phyloP scores from a whole-genome alignment of 805 yeast species.

The Komagataella mondaviorum region DNA sequence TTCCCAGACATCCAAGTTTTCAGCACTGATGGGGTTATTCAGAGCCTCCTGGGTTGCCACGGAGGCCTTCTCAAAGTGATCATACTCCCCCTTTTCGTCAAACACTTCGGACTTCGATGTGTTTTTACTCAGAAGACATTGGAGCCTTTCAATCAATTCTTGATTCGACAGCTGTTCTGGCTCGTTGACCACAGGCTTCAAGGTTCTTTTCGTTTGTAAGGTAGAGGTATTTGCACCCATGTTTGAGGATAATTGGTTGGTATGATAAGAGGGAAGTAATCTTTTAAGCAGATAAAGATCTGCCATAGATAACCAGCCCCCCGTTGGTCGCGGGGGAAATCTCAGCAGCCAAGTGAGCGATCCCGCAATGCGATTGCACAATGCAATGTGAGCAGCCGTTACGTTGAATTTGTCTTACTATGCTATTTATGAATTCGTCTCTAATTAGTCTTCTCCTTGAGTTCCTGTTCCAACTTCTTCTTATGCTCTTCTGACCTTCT shows the following conservation, averaged over 20 bases:
- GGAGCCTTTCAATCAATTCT: slow-evolving; percentile 2
- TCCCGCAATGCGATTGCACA: background rate
- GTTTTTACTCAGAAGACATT: slow-evolving; percentile 1
- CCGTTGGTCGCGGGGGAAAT: background rate
- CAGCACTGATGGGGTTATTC: slow-evolving; percentile 17
- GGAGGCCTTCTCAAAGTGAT: background rate
- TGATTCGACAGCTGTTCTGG: background rate
- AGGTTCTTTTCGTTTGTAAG: background rate
- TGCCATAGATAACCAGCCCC: background rate
- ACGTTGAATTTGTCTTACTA: background rate
- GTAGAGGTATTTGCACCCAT: background rate
- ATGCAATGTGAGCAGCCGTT: background rate
- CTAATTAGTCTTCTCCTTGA: background rate
- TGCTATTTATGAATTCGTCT: background rate
- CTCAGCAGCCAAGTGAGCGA: background rate
- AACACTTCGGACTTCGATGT: background rate
- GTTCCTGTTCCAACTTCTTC: background rate
- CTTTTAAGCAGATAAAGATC: background rate
- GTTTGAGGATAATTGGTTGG: background rate
- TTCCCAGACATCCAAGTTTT: slow-evolving; percentile 30
- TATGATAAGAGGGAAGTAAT: background rate
- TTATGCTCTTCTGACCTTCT: background rate
- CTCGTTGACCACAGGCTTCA: background rate
- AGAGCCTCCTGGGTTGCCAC: background rate
- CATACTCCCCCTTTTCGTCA: background rate